Conservation (phyloP, 1,139 yeast genomes). For the Nakaseomyces bracarensis region DNA sequence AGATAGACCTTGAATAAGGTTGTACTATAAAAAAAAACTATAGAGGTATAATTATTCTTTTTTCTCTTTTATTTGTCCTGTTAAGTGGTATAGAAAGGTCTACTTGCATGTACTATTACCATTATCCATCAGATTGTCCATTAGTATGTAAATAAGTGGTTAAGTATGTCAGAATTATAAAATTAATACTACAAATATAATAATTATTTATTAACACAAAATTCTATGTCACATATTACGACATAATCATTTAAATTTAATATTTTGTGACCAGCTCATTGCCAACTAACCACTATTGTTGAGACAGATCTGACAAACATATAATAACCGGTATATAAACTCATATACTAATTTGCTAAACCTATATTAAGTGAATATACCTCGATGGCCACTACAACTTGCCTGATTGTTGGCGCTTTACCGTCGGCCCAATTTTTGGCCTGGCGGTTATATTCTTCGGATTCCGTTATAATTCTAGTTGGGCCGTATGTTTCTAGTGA, state of each 20-base stretch:
- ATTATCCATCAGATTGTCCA: no score
- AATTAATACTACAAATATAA: no score
- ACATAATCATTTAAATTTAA: not conserved
- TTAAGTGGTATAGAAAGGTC: no score
- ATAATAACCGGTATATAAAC: not conserved
- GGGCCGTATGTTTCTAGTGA: slow-evolving; percentile 24
- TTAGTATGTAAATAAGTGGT: no score
- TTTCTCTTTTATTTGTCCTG: no score
- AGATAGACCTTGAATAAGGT: slow-evolving; percentile 38
- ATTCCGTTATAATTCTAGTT: slow-evolving; percentile 21
- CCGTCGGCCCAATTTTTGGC: slow-evolving; percentile 25
- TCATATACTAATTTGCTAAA: no score
- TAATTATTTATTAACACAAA: not conserved
- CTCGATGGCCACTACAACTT: slow-evolving; percentile 1
- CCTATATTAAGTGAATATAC: no score
- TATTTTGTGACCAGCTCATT: not conserved
- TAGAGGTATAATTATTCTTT: not conserved
- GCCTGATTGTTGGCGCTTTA: slow-evolving; percentile 24
- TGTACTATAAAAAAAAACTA: not conserved
- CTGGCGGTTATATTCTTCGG: slow-evolving; percentile 27
- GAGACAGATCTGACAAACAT: no score
- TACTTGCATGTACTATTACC: no score
- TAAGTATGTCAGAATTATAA: no score
- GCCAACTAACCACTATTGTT: no score
- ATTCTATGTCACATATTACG: not conserved